Conservation (phyloP, 2,329 filamentous ascomycete genomes). For the Ascochyta lentis region DNA sequence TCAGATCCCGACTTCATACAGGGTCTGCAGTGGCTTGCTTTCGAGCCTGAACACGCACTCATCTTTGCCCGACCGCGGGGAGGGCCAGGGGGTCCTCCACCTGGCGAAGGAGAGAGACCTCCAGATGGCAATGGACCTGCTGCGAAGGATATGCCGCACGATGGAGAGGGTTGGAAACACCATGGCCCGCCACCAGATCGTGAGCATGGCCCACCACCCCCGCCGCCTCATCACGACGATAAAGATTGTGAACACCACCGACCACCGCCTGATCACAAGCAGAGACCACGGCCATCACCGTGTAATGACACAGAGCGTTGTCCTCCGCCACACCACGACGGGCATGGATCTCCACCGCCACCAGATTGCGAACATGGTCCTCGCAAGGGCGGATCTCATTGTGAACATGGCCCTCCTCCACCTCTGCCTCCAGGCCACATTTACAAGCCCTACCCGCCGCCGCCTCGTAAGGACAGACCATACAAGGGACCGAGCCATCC, state of each 20-base stretch:
- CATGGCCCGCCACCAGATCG: background rate
- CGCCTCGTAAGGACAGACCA: slow-evolving; percentile 9
- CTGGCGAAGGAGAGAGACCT: slow-evolving; percentile 4
- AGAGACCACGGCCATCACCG: background rate
- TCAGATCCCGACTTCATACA: slow-evolving; percentile 54
- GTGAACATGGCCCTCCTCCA: slow-evolving; percentile 14
- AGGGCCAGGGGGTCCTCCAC: slow-evolving; percentile 4
- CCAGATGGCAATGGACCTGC: background rate
- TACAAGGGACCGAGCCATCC: background rate
- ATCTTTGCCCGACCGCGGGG: slow-evolving; percentile 60
- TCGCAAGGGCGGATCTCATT: background rate
- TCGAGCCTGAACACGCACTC: slow-evolving; percentile 76
- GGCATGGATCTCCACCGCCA: background rate
- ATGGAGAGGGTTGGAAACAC: background rate
- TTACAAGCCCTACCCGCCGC: slow-evolving; percentile 16
- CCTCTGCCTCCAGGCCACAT: slow-evolving; percentile 12
- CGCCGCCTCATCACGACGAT: background rate
- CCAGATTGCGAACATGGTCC: slow-evolving; percentile 5
- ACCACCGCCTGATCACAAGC: background rate
- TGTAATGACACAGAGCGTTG: background rate
- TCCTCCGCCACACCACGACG: background rate
- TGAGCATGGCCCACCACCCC: background rate
- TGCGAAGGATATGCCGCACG: background rate
- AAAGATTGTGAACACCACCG: background rate
- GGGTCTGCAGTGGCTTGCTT: slow-evolving; percentile 74